These are phyloP conservation scores for Aotearoamyces nothofagi DNA, from an alignment of 2,329 filamentous ascomycete species.

Conservation along the genomic window DNA sequence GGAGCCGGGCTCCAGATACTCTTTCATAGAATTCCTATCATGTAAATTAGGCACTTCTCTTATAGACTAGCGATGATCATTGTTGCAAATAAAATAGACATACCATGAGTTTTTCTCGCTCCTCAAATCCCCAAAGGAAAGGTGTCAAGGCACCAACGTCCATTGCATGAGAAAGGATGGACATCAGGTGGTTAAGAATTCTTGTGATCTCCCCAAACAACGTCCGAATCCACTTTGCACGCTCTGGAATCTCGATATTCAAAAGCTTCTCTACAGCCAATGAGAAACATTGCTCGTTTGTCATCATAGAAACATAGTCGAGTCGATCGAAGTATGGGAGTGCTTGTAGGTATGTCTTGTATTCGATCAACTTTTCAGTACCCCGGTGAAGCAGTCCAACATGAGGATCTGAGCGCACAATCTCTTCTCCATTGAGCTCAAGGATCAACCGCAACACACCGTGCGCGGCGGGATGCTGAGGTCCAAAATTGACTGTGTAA, in stretches of 20 bases:
- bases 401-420: conserved; percentile 90
- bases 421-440: conserved; percentile 95
- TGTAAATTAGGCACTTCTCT: conserved; percentile 7
- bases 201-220: conserved; percentile 92
- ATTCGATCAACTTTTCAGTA: conserved; percentile 99
- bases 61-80: not conserved
- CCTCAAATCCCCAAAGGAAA: conserved; percentile 98
- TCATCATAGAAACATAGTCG: conserved; percentile 99
- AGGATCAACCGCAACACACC: conserved; percentile 95
- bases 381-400: conserved; percentile 92
- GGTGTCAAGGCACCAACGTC: conserved; percentile 96
- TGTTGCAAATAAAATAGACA: conserved; percentile 18
- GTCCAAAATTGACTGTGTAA: conserved; percentile 99
- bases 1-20: conserved; percentile 92
- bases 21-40: conserved; percentile 96
- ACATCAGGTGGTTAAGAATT: conserved; percentile 95
- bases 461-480: conserved; percentile 96
- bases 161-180: conserved; percentile 92
- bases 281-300: conserved; percentile 95
- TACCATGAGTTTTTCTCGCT: conserved; percentile 99
- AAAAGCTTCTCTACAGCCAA: conserved; percentile 95
- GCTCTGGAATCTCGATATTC: conserved; percentile 88
- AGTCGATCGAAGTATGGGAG: conserved; percentile 97
- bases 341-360: conserved; percentile 97
- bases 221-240: conserved; percentile 94